Evolutionary conservation across 2,329 filamentous ascomycete species (phyloP), one percentile per base, ranked within the genome.

Genomic region (Xylariaceae sp.): DNA sequence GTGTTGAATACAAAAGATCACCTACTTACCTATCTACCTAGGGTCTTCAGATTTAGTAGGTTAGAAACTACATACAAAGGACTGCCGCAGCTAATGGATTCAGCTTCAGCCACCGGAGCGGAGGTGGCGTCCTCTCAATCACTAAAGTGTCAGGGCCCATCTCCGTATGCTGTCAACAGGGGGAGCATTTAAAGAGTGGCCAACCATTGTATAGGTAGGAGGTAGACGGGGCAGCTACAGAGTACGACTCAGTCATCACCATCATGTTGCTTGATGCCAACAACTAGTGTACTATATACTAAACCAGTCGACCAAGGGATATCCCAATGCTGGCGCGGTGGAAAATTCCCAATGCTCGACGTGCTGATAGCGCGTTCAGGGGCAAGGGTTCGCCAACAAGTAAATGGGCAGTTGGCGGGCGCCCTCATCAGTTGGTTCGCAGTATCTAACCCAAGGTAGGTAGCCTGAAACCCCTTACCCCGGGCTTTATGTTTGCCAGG

Each of bases 401-500:
- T 20, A 5, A 5, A 2, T 21, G 20, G 43, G 20, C 7, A 5
- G 14, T 14, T 21, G 20, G 10, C 56, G 57, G 50, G 60, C 50
- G 42, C 32, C 54, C 52, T 58, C 57, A 58, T 56, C 57, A 57
- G 44, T 40, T 50, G 26, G 58, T 26, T 4, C 23, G n/a, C n/a
- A n/a, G n/a, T 26, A 26, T 26, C n/a, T n/a, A n/a, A n/a, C n/a
- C n/a, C n/a, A n/a, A n/a, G n/a, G n/a, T n/a, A n/a, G n/a, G n/a
- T 62, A 62, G 60, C 54, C 45, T 62, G 60, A 62, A 62, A 62
- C 60, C 26, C 40, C 18, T 16, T 23, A 26, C 20, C 32, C 12
- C 32, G 5, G 3, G 32, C 3, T 37, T 37, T 37, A 26, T 37
- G 3, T 37, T 14, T 37, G 3, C 9, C 32, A 37, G 32, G 32